Evolutionary conservation across 805 yeast genomes (phyloP), one percentile per base, ranked within the genome.

Genomic region (Dipodascus albidus): DNA sequence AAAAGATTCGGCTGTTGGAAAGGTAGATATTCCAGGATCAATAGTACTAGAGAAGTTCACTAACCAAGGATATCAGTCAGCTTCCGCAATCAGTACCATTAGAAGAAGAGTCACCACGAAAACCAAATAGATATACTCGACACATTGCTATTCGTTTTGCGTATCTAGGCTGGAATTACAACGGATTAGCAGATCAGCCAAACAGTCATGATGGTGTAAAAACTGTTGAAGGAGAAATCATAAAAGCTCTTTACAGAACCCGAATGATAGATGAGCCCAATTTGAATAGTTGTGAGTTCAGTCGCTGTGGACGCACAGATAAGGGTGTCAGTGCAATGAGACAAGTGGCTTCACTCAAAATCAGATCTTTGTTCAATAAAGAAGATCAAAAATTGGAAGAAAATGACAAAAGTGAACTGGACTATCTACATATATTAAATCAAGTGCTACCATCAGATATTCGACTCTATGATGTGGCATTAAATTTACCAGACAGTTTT

Each of bases 271-370:
- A 67, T 1, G 72, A 79, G 1, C 60, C 76, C 21, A 82, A 79
- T 20, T 83, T 88, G 0, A 70, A 70, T 4, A 81, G 79, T 1
- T 86, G 83, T 63, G 75, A 78, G 14, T 89, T 90, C 66, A 85
- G 95, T 59, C 73, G 97, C 57, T 93, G 98, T 70, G 98, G 98
- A 0, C 75, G 98, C 62, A 91, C 98, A 0, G 98, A 91, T 63
- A 81, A 80, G 59, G 98, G 97, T n/a, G 98, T 91, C 14, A 87
- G 96, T 70, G 99, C 99, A 0, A 79, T 93, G 83, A 86, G 87
- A 58, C 99, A 93, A 67, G 98, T 93, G 1, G 83, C 93, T 3
- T 83, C 96, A 0, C 69, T 93, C 41, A 69, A 73, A 15, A 82
- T 91, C 23, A 74, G 99, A 59, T 87, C 96, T 0, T 71, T 73